Percentiles rank a stretch among this genome's conserved stretches.
Conservation (phyloP, 768 basidiomycete species). For the Rhizopogon vesiculosus region DNA sequence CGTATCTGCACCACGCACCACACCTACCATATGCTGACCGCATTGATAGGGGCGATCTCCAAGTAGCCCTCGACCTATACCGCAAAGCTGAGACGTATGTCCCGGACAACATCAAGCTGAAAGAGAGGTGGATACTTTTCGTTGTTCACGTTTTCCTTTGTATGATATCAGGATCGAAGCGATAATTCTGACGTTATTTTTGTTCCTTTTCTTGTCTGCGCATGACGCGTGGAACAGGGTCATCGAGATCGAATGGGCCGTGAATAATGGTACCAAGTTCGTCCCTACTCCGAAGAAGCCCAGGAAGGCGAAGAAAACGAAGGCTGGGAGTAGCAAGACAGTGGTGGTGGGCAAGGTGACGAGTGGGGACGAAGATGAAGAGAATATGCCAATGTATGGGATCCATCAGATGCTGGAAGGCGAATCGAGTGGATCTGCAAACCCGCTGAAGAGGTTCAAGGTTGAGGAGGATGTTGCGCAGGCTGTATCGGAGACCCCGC, state of each 20-base stretch:
- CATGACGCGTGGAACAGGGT: slow-evolving; percentile 42
- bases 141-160: slow-evolving; percentile 60
- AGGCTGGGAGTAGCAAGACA: slow-evolving; percentile 10
- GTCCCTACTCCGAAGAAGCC: slow-evolving; percentile 50
- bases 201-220: slow-evolving; percentile 16
- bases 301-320: slow-evolving; percentile 32
- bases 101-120: slow-evolving; percentile 80
- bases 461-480: slow-evolving; percentile 28
- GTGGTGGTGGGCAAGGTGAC: slow-evolving; percentile 10
- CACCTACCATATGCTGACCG: neutral
- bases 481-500: slow-evolving; percentile 15
- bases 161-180: slow-evolving; percentile 40
- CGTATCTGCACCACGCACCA: slow-evolving; percentile 16
- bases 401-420: slow-evolving; percentile 2
- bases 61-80: slow-evolving; percentile 76
- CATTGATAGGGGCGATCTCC: slow-evolving; percentile 65
- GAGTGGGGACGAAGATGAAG: neutral
- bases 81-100: slow-evolving; percentile 79
- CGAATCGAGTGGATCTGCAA: neutral
- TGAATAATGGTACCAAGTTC: slow-evolving; percentile 57
- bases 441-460: slow-evolving; percentile 3
- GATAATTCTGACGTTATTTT: slow-evolving; percentile 37
- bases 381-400: neutral
- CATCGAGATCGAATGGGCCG: slow-evolving; percentile 78
- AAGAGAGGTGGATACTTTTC: slow-evolving; percentile 84